These are phyloP conservation scores for Sarocladium oryzae DNA, from an alignment of 2,329 filamentous ascomycete genomes.

Conservation along the genomic window DNA sequence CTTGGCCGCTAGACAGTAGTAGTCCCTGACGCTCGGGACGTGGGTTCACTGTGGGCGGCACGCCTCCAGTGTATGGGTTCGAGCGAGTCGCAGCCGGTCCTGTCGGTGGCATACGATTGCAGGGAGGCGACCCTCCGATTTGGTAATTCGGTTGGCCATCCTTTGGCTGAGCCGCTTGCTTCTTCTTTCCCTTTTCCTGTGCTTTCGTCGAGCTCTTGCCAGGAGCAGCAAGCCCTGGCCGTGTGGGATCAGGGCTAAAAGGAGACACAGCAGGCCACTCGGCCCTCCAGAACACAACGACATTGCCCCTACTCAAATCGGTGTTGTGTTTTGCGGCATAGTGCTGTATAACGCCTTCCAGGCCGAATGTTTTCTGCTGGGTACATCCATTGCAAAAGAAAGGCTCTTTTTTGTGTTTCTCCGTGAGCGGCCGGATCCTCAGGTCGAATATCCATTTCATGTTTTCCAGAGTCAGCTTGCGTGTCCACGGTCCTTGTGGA, in stretches of 20 bases:
- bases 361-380: slow-evolving; percentile 62
- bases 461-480: slow-evolving; percentile 68
- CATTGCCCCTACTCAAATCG: slow-evolving; percentile 60
- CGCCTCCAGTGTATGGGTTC: too few species aligned
- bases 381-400: slow-evolving; percentile 71
- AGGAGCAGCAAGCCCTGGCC: slow-evolving; percentile 15
- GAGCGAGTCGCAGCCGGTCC: neutral
- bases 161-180: neutral
- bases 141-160: neutral
- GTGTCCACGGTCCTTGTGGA: slow-evolving; percentile 46
- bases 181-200: neutral
- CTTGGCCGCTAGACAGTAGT: too few species aligned
- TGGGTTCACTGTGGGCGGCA: too few species aligned
- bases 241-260: slow-evolving; percentile 56
- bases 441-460: slow-evolving; percentile 82
- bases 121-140: neutral
- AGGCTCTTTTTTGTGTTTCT: slow-evolving; percentile 60
- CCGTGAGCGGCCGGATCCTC: slow-evolving; percentile 65
- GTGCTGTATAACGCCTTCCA: slow-evolving; percentile 76
- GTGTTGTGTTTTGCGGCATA: slow-evolving; percentile 76
- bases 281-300: slow-evolving; percentile 72
- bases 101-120: neutral
- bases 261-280: slow-evolving; percentile 74
- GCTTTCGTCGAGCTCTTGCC: neutral
- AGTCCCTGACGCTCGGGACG: too few species aligned